These are phyloP conservation scores for Leccinum huronense DNA, from an alignment of 1,284 basidiomycete species.

Conservation along the genomic window DNA sequence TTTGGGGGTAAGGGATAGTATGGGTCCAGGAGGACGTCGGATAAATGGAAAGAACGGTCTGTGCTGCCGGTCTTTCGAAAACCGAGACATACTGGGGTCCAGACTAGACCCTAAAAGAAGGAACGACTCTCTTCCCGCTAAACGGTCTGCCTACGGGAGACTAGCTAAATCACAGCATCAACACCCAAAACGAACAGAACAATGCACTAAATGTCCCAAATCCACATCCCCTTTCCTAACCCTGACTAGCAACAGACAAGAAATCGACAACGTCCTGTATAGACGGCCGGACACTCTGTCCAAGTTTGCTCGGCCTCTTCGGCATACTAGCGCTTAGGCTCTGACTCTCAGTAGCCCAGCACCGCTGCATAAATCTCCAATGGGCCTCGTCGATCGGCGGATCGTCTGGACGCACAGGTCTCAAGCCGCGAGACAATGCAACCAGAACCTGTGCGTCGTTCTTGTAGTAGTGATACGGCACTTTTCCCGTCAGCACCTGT, in stretches of 20 bases:
- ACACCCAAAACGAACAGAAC: neutral
- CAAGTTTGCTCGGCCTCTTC: neutral
- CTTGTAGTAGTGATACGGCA: slow-evolving; percentile 30
- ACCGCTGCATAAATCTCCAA: slow-evolving; percentile 27
- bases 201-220: neutral
- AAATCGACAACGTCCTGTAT: slow-evolving; percentile 22
- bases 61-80: too few relatives aligned
- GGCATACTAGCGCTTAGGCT: neutral
- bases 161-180: neutral
- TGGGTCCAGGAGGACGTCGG: too few relatives aligned
- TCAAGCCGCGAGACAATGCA: slow-evolving; percentile 19
- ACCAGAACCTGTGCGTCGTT: slow-evolving; percentile 27
- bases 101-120: too few relatives aligned
- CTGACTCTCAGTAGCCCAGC: slow-evolving; percentile 16
- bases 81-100: too few relatives aligned
- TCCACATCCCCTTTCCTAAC: neutral
- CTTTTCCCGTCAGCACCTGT: slow-evolving; percentile 27
- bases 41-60: too few relatives aligned
- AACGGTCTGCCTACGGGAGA: too few relatives aligned
- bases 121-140: too few relatives aligned
- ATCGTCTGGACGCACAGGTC: slow-evolving; percentile 17
- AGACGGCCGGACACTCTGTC: slow-evolving; percentile 12
- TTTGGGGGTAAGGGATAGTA: too few relatives aligned
- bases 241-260: slow-evolving; percentile 7
- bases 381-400: slow-evolving; percentile 17